These are phyloP conservation scores for Neospermospora avenae DNA, from an alignment of 2,329 filamentous ascomycete species.

Conservation along the genomic window DNA sequence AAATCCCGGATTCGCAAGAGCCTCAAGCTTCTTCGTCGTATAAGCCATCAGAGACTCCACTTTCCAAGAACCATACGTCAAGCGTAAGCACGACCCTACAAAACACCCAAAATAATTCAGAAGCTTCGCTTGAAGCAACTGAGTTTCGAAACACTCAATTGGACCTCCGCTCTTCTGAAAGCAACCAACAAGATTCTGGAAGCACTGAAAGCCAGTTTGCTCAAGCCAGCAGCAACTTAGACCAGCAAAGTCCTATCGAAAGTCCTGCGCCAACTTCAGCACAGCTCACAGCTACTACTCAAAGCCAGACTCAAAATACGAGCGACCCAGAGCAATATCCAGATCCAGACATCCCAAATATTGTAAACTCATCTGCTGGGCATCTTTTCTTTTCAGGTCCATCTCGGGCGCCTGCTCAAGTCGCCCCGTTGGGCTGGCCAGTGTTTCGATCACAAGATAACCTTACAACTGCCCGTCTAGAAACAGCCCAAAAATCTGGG, in stretches of 20 bases:
- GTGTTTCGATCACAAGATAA: neutral
- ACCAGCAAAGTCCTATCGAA: neutral
- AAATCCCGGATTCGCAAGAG: constrained; percentile 27
- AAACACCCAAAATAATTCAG: neutral
- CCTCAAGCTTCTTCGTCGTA: constrained; percentile 14
- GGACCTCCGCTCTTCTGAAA: neutral
- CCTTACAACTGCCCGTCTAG: neutral
- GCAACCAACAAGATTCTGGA: neutral
- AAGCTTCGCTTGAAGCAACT: neutral
- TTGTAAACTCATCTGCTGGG: neutral
- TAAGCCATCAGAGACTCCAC: constrained; percentile 9
- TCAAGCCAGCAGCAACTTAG: neutral
- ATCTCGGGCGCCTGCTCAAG: neutral
- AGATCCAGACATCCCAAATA: neutral
- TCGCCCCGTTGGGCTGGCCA: neutral
- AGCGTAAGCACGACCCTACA: neutral
- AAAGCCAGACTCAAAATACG: neutral
- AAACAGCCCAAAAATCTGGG: neutral
- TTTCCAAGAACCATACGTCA: constrained; percentile 2
- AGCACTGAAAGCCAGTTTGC: constrained; percentile 4
- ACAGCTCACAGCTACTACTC: neutral
- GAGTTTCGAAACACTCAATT: constrained; percentile 3
- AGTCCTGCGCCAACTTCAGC: neutral
- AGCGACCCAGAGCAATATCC: neutral
- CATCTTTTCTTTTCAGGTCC: neutral